Conservation (phyloP, 306 rosid genomes). For the Lupinus albus region DNA sequence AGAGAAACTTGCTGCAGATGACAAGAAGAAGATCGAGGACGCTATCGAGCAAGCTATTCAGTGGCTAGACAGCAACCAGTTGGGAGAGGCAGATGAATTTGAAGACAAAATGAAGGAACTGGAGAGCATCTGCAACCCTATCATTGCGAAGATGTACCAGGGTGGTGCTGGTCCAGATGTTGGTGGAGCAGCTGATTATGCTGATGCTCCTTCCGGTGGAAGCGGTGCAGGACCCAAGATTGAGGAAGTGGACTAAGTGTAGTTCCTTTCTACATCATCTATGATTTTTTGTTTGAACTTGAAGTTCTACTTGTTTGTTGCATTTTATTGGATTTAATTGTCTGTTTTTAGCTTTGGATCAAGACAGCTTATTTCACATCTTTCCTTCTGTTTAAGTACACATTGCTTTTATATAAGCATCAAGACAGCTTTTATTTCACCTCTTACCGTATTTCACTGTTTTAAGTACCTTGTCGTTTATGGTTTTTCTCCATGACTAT, state of each 20-base stretch:
- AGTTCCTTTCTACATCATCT: background rate
- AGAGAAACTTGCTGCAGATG: slow-evolving; percentile 53
- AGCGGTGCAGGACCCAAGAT: slow-evolving; percentile 50
- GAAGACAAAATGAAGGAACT: slow-evolving; percentile 75
- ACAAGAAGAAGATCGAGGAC: slow-evolving; percentile 72
- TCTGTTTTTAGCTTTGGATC: background rate
- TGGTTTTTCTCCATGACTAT: too few species aligned
- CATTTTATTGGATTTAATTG: background rate
- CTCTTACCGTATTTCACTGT: background rate
- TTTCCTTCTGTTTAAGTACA: background rate
- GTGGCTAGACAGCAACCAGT: slow-evolving; percentile 68
- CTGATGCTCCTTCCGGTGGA: slow-evolving; percentile 38
- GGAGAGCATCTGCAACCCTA: slow-evolving; percentile 62
- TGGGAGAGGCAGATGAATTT: slow-evolving; percentile 53
- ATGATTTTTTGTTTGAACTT: background rate
- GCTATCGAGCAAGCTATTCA: slow-evolving; percentile 63
- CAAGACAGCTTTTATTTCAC: too few species aligned
- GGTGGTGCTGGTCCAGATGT: slow-evolving; percentile 54
- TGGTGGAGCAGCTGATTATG: slow-evolving; percentile 37
- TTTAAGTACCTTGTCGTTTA: background rate
- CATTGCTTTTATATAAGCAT: too few species aligned
- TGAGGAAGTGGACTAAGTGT: slow-evolving; percentile 48
- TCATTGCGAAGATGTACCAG: slow-evolving; percentile 61
- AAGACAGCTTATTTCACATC: too few species aligned
- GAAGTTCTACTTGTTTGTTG: too few species aligned